These are phyloP conservation scores for Microcos paniculata DNA, from an alignment of 345 rosid genomes.

Conservation along the genomic window DNA sequence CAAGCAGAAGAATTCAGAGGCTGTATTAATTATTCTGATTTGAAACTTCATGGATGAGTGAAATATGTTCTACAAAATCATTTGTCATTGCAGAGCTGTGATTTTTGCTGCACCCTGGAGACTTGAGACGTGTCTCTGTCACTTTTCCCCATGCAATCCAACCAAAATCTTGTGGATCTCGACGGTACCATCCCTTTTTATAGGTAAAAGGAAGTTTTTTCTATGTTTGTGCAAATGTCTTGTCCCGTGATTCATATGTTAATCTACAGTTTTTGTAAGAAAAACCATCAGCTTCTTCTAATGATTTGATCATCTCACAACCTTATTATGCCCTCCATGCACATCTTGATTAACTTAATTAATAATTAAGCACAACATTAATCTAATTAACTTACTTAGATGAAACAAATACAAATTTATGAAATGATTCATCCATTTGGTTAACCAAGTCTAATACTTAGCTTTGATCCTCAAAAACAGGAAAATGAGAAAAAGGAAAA, in stretches of 20 bases:
- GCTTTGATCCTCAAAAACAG: neutral
- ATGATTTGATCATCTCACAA: no score
- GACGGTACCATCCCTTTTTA: constrained; percentile 23
- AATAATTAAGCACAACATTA: no score
- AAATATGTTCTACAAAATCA: constrained; percentile 15
- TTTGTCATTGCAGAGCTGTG: constrained; percentile 23
- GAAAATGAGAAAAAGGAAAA: no score
- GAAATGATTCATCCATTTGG: neutral
- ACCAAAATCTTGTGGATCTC: constrained; percentile 29
- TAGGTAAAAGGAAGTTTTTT: constrained; percentile 8
- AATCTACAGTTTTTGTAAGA: neutral
- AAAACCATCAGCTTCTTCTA: neutral
- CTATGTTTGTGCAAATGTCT: constrained; percentile 14
- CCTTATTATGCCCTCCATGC: no score
- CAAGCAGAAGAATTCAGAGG: constrained; percentile 9
- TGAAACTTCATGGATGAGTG: constrained; percentile 27
- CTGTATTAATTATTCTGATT: constrained; percentile 27
- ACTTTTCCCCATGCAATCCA: constrained; percentile 27
- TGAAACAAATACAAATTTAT: no score
- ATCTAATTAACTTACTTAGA: neutral
- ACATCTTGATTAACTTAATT: no score
- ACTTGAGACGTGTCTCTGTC: constrained; percentile 30
- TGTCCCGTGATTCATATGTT: constrained; percentile 18
- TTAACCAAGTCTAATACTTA: neutral
- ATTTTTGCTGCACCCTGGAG: constrained; percentile 13